Conservation (phyloP, 805 yeast species). For the Wickerhamiella sergipiensis region DNA sequence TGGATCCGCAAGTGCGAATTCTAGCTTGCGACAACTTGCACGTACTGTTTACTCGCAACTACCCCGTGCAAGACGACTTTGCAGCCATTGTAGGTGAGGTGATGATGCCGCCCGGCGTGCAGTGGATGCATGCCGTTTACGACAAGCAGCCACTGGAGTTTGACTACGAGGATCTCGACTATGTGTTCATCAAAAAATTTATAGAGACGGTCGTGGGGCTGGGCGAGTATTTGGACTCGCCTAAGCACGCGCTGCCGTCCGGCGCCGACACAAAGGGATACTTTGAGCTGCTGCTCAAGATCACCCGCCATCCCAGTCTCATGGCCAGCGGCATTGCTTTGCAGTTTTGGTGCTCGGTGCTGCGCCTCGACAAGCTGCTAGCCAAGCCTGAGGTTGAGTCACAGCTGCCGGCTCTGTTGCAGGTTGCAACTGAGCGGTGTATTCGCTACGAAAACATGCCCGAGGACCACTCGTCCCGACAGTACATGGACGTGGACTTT, state of each 20-base stretch:
- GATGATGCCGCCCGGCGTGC: constrained; percentile 61
- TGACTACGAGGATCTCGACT: constrained; percentile 62
- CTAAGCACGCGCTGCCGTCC: constrained; percentile 30
- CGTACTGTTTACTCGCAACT: constrained; percentile 69
- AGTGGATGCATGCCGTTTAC: constrained; percentile 52
- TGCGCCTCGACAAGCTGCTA: constrained; percentile 60
- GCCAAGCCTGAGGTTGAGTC: constrained; percentile 30
- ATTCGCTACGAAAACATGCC: constrained; percentile 57
- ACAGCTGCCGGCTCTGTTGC: constrained; percentile 54
- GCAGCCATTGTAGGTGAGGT: constrained; percentile 66
- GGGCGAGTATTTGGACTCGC: constrained; percentile 50
- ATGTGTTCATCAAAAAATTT: constrained; percentile 72
- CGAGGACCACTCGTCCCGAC: constrained; percentile 49
- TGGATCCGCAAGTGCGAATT: constrained; percentile 54
- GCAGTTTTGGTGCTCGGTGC: constrained; percentile 86
- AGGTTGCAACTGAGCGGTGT: constrained; percentile 64
- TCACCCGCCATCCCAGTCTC: constrained; percentile 73
- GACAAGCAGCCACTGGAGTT: constrained; percentile 37
- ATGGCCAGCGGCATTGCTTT: constrained; percentile 83
- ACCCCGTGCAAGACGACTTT: constrained; percentile 53
- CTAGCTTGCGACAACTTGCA: constrained; percentile 86
- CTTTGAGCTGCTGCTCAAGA: constrained; percentile 58
- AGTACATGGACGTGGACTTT: constrained; percentile 70
- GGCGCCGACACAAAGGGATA: constrained; percentile 53
- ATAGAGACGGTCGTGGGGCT: constrained; percentile 87